Percentiles rank a stretch among this genome's conserved stretches.
Evolutionary conservation across 2,329 filamentous ascomycete genomes (phyloP).

Genomic region (Chrysoporthe deuterocubensis): DNA sequence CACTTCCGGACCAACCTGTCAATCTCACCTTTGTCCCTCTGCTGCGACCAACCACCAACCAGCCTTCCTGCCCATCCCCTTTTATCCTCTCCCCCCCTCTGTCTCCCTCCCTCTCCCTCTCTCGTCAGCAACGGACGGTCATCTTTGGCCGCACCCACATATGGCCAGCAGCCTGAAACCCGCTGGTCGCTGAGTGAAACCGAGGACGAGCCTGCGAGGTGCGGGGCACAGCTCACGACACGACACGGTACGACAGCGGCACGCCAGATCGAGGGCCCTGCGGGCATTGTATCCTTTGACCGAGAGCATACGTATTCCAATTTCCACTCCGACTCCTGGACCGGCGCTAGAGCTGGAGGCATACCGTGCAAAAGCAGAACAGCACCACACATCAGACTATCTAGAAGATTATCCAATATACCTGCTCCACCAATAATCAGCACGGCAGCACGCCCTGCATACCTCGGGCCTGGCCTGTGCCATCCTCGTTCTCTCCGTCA

Average conservation of each 20-base stretch:
- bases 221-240: neutral
- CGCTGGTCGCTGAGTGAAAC: neutral
- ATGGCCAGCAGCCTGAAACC: slow-evolving; percentile 1
- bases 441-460: neutral
- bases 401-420: slow-evolving; percentile 1
- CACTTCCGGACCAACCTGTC: neutral
- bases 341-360: neutral
- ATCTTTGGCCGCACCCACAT: neutral
- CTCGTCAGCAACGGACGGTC: neutral
- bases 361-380: no score
- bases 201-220: neutral
- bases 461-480: slow-evolving; percentile 5
- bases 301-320: neutral
- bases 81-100: neutral
- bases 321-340: neutral
- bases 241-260: neutral
- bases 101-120: neutral
- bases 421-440: slow-evolving; percentile 5
- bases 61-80: neutral
- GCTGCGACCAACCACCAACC: no score
- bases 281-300: neutral
- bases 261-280: neutral
- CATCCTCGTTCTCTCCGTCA: neutral
- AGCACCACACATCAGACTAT: neutral
- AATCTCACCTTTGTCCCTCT: neutral